Evolutionary conservation across 805 yeast genomes (phyloP).

Genomic region (Lipomyces sp.): DNA sequence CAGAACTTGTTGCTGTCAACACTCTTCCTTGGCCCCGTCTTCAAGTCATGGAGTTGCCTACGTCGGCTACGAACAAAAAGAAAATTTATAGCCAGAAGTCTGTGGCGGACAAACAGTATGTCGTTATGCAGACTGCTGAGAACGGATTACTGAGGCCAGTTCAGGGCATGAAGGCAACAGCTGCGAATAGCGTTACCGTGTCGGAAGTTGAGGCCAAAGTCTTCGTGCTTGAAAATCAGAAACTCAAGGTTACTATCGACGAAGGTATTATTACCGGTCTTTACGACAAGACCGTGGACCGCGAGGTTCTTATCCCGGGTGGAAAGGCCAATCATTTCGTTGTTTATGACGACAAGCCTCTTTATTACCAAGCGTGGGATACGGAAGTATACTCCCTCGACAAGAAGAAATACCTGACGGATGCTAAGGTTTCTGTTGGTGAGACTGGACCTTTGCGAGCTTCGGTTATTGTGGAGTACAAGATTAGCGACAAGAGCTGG

Average conservation of each 20-base stretch:
- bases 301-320: constrained; percentile 66
- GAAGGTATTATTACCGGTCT: constrained; percentile 66
- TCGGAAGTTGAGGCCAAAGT: constrained; percentile 41
- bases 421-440: constrained; percentile 42
- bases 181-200: constrained; percentile 43
- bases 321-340: constrained; percentile 79
- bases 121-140: constrained; percentile 21
- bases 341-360: constrained; percentile 84
- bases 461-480: constrained; percentile 59
- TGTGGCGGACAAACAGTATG: constrained; percentile 17
- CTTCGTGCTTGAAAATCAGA: constrained; percentile 57
- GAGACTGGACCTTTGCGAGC: constrained; percentile 58
- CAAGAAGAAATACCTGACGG: constrained; percentile 53
- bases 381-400: constrained; percentile 86
- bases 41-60: constrained; percentile 16
- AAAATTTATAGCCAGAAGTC: constrained; percentile 12
- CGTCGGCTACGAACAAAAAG: neutral
- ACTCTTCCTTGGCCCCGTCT: constrained; percentile 32
- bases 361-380: constrained; percentile 96
- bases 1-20: constrained; percentile 27
- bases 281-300: constrained; percentile 52
- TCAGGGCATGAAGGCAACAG: constrained; percentile 8
- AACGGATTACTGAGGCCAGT: constrained; percentile 23
- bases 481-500: constrained; percentile 54
- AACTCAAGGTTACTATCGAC: constrained; percentile 55